Percentiles rank a stretch among this genome's conserved stretches.
Conservation (phyloP, 2,329 filamentous ascomycete species). For the Ophiostoma ulmi region DNA sequence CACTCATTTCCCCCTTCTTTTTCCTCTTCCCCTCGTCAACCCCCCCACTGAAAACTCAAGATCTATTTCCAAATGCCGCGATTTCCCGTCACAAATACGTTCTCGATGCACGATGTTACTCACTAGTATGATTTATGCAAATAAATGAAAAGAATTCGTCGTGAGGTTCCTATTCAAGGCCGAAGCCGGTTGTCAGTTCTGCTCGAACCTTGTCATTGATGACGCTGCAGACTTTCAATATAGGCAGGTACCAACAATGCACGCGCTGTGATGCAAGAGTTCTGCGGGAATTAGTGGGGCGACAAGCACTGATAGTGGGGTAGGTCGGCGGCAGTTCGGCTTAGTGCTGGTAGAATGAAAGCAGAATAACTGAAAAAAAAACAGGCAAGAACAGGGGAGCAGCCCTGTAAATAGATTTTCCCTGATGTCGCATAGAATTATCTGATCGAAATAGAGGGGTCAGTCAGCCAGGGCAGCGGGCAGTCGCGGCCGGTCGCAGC, state of each 20-base stretch:
- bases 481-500: neutral
- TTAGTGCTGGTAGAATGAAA: neutral
- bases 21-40: neutral
- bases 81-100: neutral
- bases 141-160: neutral
- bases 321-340: conserved; percentile 8
- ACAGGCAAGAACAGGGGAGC: neutral
- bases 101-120: neutral
- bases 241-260: conserved; percentile 1
- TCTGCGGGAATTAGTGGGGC: conserved; percentile 7
- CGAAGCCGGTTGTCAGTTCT: neutral
- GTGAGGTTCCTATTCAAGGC: neutral
- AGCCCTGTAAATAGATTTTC: neutral
- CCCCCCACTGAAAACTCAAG: neutral
- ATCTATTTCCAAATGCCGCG: neutral
- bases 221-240: neutral
- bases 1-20: neutral
- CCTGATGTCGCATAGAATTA: neutral
- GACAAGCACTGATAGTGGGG: neutral
- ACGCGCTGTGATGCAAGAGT: neutral
- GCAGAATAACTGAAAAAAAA: neutral
- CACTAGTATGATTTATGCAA: neutral
- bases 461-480: neutral
- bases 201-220: neutral
- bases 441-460: conserved; percentile 12